Base-by-base conservation (phyloP, 164 flowering plant species). In the Piper longum region DNA sequence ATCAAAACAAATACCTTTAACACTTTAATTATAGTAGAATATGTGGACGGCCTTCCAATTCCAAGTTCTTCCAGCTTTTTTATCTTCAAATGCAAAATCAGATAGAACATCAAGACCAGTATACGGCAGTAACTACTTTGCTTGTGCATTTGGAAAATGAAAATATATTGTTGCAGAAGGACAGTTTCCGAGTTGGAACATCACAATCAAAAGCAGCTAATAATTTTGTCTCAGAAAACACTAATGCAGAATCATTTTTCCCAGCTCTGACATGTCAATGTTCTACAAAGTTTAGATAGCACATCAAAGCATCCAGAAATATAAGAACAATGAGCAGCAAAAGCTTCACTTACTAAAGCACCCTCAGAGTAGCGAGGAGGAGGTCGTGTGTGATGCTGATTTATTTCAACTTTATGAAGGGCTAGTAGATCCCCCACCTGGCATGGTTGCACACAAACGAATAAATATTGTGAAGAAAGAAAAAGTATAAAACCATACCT, bases 1-100 rank as follows among this genome's bases (percentile, higher is more conserved):
- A 5, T 1, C 43, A 43, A 2, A 36, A n/a, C 14, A 17, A 42
- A 57, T 77, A 85, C 93, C 93, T 86, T 79, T 57, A 93, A 75
- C 55, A 88, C 91, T 76, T 85, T 90, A 54, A 93, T 60, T 39
- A 85, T 87, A 60, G 70, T 57, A 61, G 99, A 97, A 84, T 93
- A 93, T 41, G 99, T 90, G 55, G 99, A 93, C 60, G 99, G 97
- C 74, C 97, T 81, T 67, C 99, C 99, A 67, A 93, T 93, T 36
- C 99, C 99, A 73, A 93, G 96, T 73, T 93, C 99, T 80, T 93
- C 99, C 67, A 93, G 69, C 81, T 83, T 93, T 74, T 85, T 86
- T 59, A 93, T 82, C 93, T 87, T 62, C 3, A 14, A 48, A 48
- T 8, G 14, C 14, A 48, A 48, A 14, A 48, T 48, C 52, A 48